Evolutionary conservation across 1,139 yeast species (phyloP), one percentile per base, ranked within the genome.

Genomic region (Lodderomyces oxycetoniae): DNA sequence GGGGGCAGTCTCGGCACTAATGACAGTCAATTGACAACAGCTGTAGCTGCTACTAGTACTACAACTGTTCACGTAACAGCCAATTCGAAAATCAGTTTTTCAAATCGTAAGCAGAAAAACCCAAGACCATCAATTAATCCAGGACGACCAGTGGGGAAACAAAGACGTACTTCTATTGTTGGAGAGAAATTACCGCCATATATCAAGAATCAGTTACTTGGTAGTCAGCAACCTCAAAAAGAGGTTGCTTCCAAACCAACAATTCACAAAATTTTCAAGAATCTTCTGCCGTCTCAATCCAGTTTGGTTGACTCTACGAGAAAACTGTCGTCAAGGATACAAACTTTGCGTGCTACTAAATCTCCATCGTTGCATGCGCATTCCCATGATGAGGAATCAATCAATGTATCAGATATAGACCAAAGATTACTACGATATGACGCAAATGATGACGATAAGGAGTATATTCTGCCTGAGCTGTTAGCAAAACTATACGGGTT

Each of bases 381-480:
- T 38, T 36, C 52, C 28, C 41, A 42, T 16, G 38, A 46, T 9
- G 43, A 34, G 28, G 32, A 31, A 23, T 28, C 32, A 4, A 36
- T 41, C 2, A 38, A 42, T 25, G 32, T 45, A 5, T 42, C 47
- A n/a, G 45, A 40, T 12, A 38, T 42, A 4, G 43, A 37, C 17
- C 36, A 33, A 26, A 32, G 36, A 25, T 9, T 20, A n/a, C 20
- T 39, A 12, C 42, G 36, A 17, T 40, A 40, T 14, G 44, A 44
- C 17, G 43, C 52, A n/a, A 55, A 49, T 12, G 50, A 49, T n/a
- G 61, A 53, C 2, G 67, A 65, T 31, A 56, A 52, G 35, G 71
- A 65, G 40, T 66, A 67, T 40, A 57, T 65, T 17, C 69, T 61
- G 68, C 71, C 73, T 2, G 57, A 55, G 29, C 66, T 61, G 66